Evolutionary conservation across 148 eudicot genomes (phyloP).

Genomic region (Arctostaphylos glauca): DNA sequence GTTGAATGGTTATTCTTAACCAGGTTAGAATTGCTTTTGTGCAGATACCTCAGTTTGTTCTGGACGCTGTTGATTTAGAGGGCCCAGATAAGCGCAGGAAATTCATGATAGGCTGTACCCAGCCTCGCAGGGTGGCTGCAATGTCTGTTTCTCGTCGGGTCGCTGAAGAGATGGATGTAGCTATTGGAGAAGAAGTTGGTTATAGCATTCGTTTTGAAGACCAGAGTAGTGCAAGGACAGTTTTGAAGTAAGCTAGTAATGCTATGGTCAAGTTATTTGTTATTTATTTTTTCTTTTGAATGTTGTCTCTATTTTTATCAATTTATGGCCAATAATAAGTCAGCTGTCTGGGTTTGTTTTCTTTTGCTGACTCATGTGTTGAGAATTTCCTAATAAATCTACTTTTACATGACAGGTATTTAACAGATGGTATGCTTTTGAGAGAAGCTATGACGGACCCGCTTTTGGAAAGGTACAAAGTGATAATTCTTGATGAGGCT

Average conservation of each 20-base stretch:
- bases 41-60: constrained; percentile 95
- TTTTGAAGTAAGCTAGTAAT: constrained; percentile 55
- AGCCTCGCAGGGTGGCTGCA: constrained; percentile 98
- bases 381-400: background rate
- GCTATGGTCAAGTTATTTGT: background rate
- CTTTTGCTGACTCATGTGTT: background rate
- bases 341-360: background rate
- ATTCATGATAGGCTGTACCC: constrained; percentile 88
- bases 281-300: background rate
- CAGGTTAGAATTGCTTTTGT: background rate
- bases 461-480: constrained; percentile 78
- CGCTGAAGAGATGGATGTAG: constrained; percentile 98
- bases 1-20: background rate
- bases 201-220: constrained; percentile 91
- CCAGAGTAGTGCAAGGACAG: constrained; percentile 70
- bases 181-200: constrained; percentile 96
- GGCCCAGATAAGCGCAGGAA: constrained; percentile 62
- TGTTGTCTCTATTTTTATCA: background rate
- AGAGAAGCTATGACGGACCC: constrained; percentile 98
- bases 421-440: constrained; percentile 95
- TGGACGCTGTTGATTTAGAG: constrained; percentile 81
- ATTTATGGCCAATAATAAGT: background rate
- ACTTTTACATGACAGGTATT: constrained; percentile 41
- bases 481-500: constrained; percentile 90
- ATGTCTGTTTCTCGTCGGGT: constrained; percentile 99